Percentiles rank a stretch among this genome's conserved stretches.
Evolutionary conservation across 176 grass and related monocot genomes (phyloP).

Genomic region (Alloteropsis semialata): DNA sequence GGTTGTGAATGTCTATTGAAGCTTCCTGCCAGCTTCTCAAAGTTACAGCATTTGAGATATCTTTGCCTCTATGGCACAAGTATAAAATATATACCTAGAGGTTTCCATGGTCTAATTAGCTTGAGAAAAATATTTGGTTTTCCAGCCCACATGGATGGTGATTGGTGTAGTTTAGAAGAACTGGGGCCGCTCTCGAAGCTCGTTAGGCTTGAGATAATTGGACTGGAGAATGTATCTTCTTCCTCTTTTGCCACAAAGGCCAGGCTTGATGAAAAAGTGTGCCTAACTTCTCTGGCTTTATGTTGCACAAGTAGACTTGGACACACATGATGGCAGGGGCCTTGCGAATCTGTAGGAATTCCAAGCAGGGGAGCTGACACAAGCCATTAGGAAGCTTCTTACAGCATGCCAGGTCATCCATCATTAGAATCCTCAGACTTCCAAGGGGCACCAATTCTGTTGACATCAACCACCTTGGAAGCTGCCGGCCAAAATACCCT

Average conservation of each 20-base stretch:
- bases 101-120: neutral
- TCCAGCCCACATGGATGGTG: neutral
- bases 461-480: too few species aligned
- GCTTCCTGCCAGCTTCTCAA: neutral
- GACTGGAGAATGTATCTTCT: slow-evolving; percentile 8
- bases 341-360: too few species aligned
- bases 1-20: neutral
- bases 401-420: too few species aligned
- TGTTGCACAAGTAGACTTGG: neutral
- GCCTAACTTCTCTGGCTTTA: neutral
- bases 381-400: too few species aligned
- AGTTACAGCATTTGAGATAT: slow-evolving; percentile 1
- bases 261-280: neutral
- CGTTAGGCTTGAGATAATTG: accelerated
- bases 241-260: neutral
- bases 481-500: too few species aligned
- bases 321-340: too few species aligned
- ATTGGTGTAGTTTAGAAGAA: slow-evolving; percentile 19
- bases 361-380: too few species aligned
- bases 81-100: neutral
- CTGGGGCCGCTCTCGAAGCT: neutral
- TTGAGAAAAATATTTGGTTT: neutral
- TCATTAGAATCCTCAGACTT: too few species aligned
- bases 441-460: too few species aligned
- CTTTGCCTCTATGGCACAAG: neutral